Evolutionary conservation across 257 asterid genomes (phyloP).

Genomic region (Anisodus acutangulus): DNA sequence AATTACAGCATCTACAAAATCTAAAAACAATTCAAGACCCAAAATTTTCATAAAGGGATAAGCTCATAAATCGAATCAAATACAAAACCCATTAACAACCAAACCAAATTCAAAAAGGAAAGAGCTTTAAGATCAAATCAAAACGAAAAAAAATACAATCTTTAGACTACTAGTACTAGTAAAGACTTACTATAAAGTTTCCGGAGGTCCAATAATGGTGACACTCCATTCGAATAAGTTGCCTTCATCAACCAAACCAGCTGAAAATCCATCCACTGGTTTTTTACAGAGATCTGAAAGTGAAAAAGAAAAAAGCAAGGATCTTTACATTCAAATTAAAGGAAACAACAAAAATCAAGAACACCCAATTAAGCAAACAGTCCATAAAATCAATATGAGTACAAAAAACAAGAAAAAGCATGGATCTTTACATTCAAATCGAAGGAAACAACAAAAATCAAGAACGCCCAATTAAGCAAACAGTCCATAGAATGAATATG

Average conservation of each 20-base stretch:
- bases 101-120: neutral
- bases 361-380: neutral
- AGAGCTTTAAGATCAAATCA: slow-evolving; percentile 14
- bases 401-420: neutral
- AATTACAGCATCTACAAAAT: neutral
- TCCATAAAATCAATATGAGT: neutral
- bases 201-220: slow-evolving; percentile 96
- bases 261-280: slow-evolving; percentile 98
- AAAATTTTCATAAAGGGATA: neutral
- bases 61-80: neutral
- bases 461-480: neutral
- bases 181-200: slow-evolving; percentile 79
- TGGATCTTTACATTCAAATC: neutral
- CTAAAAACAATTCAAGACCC: slow-evolving; percentile 10
- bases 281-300: slow-evolving; percentile 80
- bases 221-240: slow-evolving; percentile 98
- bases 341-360: neutral
- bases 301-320: slow-evolving; percentile 35
- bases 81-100: neutral
- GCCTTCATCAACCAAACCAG: slow-evolving; percentile 85
- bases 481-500: neutral
- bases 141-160: neutral
- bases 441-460: neutral
- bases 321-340: slow-evolving; percentile 43
- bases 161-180: neutral